Base-by-base conservation (phyloP, 108 stramenopile genomes). In the Nitzschia sp. region DNA sequence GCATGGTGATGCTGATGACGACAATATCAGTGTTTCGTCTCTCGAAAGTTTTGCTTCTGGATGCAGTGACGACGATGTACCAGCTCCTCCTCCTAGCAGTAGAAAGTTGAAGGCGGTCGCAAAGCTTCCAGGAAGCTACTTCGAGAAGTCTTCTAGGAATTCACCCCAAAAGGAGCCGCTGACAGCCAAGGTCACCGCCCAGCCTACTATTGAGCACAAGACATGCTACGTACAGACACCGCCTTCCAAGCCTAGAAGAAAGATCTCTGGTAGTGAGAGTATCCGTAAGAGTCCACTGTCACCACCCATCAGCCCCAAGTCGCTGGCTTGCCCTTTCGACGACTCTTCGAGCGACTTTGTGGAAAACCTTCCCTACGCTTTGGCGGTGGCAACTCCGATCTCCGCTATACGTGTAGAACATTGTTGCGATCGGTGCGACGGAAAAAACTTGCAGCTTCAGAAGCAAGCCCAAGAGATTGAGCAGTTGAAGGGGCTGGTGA, bases 321-420 rank as follows among this genome's bases (percentile, higher is more conserved):
- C 8, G 13, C n/a, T 52, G n/a, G 6, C 50, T 5, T 6, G 4
- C 5, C n/a, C 50, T 6, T 52, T 23, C 50, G n/a, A 23, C 50
- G 23, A 31, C 13, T 34, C 57, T 34, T 34, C 15, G 33, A 53
- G 15, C 53, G 15, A 22, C 26, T 21, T 21, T 46, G 19, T 2
- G 21, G 45, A 28, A 16, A 32, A 19, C 21, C 31, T 58, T 16
- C 50, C 50, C 4, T 19, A 23, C n/a, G 50, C 57, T n/a, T 31
- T 58, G 57, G 57, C 38, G 0, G 41, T 41, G n/a, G 60, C 60
- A 22, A 61, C 60, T 41, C 60, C 60, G 17, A 32, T 56, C 28
- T 56, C 55, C 30, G 55, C 55, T 9, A 56, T 29, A 3, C 4
- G 28, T 6, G 55, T 56, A 8, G 28, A 11, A 28, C 31, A 22